These are phyloP conservation scores for Mortierella antarctica DNA, from an alignment of 192 early-diverging fungal species.

Conservation along the genomic window DNA sequence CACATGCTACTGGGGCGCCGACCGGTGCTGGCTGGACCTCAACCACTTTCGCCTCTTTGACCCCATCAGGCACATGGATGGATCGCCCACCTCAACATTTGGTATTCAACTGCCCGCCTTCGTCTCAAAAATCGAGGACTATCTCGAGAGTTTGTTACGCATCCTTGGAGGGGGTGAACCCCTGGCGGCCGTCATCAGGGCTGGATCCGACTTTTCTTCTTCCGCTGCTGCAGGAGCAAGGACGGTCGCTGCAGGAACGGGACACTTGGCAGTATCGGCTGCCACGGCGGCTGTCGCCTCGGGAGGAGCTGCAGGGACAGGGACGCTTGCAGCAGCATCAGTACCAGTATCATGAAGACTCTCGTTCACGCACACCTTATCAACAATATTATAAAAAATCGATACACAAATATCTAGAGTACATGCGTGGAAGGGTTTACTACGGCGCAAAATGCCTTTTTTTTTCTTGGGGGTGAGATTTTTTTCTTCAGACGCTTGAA, in stretches of 20 bases:
- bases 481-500: not conserved
- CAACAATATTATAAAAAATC: not conserved
- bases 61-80: conserved; percentile 36
- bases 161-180: conserved; percentile 37
- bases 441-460: not conserved
- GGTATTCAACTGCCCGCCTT: conserved; percentile 33
- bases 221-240: not conserved
- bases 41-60: conserved; percentile 50
- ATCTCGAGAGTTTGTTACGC: conserved; percentile 10
- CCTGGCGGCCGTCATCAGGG: conserved; percentile 24
- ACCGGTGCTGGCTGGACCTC: conserved; percentile 68
- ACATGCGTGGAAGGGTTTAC: not conserved
- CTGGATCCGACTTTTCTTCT: conserved; percentile 14
- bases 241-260: not conserved
- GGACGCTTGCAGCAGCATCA: no score
- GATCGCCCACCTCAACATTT: conserved; percentile 38
- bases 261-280: not conserved
- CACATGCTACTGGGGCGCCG: conserved; percentile 72
- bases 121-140: conserved; percentile 18
- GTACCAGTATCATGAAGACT: no score
- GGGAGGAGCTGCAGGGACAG: not conserved
- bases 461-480: not conserved
- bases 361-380: not conserved
- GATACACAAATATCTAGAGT: no score
- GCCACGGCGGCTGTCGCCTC: not conserved